phyloP scores from a whole-genome alignment of 2,329 filamentous ascomycete genomes.

The Coleophoma crateriformis region DNA sequence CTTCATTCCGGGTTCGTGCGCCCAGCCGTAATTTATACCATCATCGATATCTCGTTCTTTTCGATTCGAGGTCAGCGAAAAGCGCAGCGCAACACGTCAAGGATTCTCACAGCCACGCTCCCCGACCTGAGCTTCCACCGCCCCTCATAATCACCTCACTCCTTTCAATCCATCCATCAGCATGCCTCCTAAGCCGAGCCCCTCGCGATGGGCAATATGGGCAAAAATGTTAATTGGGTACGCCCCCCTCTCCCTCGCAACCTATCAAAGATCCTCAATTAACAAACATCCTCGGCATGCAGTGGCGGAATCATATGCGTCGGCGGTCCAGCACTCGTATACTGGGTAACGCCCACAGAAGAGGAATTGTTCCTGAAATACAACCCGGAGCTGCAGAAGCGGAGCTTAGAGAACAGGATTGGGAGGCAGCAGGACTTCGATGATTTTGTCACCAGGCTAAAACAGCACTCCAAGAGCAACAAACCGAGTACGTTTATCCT shows the following conservation, averaged over 20 bases:
- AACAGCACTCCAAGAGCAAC: slow-evolving; percentile 84
- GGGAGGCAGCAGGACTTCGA: slow-evolving; percentile 82
- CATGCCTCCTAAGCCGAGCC: slow-evolving; percentile 37
- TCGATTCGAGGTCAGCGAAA: neutral
- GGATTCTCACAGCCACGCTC: too few species aligned
- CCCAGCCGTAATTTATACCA: slow-evolving; percentile 8
- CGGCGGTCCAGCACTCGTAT: slow-evolving; percentile 79
- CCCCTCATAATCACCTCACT: neutral
- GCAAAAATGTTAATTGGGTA: slow-evolving; percentile 69
- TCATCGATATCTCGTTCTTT: slow-evolving; percentile 1
- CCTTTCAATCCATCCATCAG: slow-evolving; percentile 1
- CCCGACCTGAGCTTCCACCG: neutral
- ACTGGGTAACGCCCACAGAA: slow-evolving; percentile 76
- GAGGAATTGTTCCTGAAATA: slow-evolving; percentile 91
- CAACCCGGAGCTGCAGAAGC: slow-evolving; percentile 89
- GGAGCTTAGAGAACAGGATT: slow-evolving; percentile 73
- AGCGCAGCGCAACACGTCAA: too few species aligned
- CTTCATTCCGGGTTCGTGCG: neutral
- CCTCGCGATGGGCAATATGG: slow-evolving; percentile 49
- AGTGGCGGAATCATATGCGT: slow-evolving; percentile 70
- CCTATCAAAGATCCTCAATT: slow-evolving; percentile 11
- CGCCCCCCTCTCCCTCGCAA: slow-evolving; percentile 25
- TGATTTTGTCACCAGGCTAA: slow-evolving; percentile 76
- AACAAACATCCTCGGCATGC: slow-evolving; percentile 10
- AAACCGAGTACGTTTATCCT: slow-evolving; percentile 69